Conservation (phyloP, 1,284 basidiomycete genomes). For the Veloboletus limbatus region DNA sequence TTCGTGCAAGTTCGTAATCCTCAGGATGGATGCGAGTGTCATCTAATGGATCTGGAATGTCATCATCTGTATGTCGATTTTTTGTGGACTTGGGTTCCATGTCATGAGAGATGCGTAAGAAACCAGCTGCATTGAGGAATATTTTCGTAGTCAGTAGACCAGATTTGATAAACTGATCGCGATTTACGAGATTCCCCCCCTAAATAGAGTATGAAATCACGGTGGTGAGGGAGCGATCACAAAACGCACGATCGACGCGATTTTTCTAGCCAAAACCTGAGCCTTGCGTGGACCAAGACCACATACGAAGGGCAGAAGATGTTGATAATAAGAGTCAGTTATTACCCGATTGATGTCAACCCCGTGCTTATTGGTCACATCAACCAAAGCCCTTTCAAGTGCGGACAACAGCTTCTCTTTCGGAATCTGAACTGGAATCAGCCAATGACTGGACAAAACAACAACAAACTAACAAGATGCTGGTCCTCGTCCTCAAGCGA, state of each 20-base stretch:
- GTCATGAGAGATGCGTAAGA: constrained; percentile 84
- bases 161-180: constrained; percentile 81
- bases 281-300: constrained; percentile 97
- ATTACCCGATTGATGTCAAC: constrained; percentile 95
- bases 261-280: constrained; percentile 80
- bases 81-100: constrained; percentile 57
- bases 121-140: constrained; percentile 87
- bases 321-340: constrained; percentile 83
- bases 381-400: constrained; percentile 87
- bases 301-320: constrained; percentile 87
- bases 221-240: constrained; percentile 2
- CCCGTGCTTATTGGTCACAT: constrained; percentile 88
- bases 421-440: constrained; percentile 57
- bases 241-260: constrained; percentile 61
- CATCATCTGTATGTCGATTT: constrained; percentile 68
- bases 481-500: constrained; percentile 84
- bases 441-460: constrained; percentile 1
- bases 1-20: constrained; percentile 96
- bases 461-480: constrained; percentile 65
- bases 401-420: constrained; percentile 80
- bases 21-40: constrained; percentile 96
- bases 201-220: constrained; percentile 31
- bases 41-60: constrained; percentile 87
- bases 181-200: constrained; percentile 84
- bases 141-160: constrained; percentile 81